These are phyloP conservation scores for Penicillium macrosclerotiorum DNA, from an alignment of 495 filamentous ascomycete species.

Conservation along the genomic window DNA sequence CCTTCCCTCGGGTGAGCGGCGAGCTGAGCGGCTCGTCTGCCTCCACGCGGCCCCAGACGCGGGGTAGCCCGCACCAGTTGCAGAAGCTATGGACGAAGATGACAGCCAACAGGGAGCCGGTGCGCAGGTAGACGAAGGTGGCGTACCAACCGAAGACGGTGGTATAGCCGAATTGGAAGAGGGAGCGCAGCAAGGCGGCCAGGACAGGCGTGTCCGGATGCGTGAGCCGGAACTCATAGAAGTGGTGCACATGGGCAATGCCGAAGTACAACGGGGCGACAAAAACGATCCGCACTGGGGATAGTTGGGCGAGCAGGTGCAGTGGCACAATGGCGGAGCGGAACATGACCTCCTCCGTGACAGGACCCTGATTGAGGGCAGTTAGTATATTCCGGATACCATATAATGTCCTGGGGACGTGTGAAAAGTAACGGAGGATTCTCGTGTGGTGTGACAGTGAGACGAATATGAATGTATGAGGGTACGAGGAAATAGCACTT, in stretches of 20 bases:
- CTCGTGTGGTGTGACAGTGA: too few relatives aligned
- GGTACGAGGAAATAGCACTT: conserved; percentile 23
- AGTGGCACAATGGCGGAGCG: conserved; percentile 80
- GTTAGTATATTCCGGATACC: conserved; percentile 4
- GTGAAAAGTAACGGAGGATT: too few relatives aligned
- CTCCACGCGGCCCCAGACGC: conserved; percentile 76
- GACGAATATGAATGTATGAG: too few relatives aligned
- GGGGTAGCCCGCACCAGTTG: conserved; percentile 88
- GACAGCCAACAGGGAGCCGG: conserved; percentile 71
- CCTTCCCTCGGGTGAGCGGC: conserved; percentile 38
- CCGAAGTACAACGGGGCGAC: conserved; percentile 88
- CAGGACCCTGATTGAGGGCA: conserved; percentile 61
- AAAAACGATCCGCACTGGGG: conserved; percentile 64
- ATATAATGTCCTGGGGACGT: too few relatives aligned
- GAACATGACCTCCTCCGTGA: conserved; percentile 93
- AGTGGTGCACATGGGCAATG: conserved; percentile 91
- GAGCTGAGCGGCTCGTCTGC: conserved; percentile 32
- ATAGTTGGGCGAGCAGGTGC: conserved; percentile 68
- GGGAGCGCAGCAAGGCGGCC: conserved; percentile 61
- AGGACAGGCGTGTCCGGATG: conserved; percentile 65
- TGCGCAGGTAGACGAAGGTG: conserved; percentile 85
- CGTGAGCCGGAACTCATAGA: conserved; percentile 86
- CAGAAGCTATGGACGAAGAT: conserved; percentile 84
- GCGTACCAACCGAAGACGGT: conserved; percentile 91
- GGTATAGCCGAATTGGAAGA: conserved; percentile 90